Evolutionary conservation across 495 filamentous ascomycete genomes (phyloP), one percentile per base, ranked within the genome.

Genomic region (Trichoderma parareesei): DNA sequence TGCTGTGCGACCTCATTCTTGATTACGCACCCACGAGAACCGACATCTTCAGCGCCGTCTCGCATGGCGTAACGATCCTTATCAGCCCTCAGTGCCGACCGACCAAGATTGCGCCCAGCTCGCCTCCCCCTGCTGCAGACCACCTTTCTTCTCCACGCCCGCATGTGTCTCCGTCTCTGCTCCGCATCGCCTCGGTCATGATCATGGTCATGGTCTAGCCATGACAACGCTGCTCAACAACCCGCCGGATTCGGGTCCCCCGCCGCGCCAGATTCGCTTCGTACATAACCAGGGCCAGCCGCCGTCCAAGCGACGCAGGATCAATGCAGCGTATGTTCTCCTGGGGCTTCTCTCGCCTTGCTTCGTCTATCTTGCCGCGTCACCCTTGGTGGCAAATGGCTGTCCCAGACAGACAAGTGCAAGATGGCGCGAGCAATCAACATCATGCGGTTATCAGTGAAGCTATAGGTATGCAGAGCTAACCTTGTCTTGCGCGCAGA

Each of bases 251-350:
- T 57, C 53, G 18, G 53, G 71, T 69, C 72, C 67, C 70, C 73
- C 78, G 37, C 79, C 73, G 38, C 82, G 82, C 72, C 78, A 80
- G 74, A 90, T 93, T 63, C 85, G 90, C 68, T 92, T 92, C 73
- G 88, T 93, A 67, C 87, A 89, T 64, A 91, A 89, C 69, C 87
- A 92, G 75, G 90, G 89, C 66, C 88, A 90, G 67, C 90, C 89
- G 60, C 88, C 90, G 67, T 87, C 88, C 59, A 93, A 93, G 74
- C 80, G 90, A 67, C 84, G 90, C 73, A 84, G 90, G 72, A 89
- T 93, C 72, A 90, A 88, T 76, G 87, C 90, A 69, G 90, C 90
- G 86, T 92, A 84, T 71, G 87, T 81, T 60, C 61, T 57, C 65
- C 66, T 64, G 66, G 69, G 68, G 69, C 67, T 42, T 71, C 67